These are phyloP conservation scores for Parascedosporium putredinis DNA, from an alignment of 2,329 filamentous ascomycete genomes.

Conservation along the genomic window DNA sequence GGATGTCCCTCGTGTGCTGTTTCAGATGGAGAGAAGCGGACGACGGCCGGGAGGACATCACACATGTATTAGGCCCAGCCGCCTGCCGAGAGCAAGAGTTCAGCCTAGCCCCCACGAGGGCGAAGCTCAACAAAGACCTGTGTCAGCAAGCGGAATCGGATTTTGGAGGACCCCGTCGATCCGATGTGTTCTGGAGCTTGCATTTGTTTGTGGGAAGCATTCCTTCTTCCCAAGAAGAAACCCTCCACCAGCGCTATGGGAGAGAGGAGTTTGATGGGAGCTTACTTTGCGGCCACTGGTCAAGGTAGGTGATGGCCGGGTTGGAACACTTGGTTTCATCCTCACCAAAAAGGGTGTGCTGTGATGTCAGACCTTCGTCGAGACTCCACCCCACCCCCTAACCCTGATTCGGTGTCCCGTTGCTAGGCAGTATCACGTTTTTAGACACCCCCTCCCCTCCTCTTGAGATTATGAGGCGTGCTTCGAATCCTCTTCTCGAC, in stretches of 20 bases:
- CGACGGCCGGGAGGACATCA: not conserved
- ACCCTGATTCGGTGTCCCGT: not conserved
- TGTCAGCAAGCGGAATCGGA: not conserved
- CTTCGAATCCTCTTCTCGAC: no score
- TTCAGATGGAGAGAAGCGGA: not conserved
- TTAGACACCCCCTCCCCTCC: no score
- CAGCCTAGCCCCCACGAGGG: no score
- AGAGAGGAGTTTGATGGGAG: no score
- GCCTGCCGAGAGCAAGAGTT: no score
- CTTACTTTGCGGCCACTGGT: no score
- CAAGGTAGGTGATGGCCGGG: not conserved
- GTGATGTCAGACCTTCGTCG: conserved; percentile 2
- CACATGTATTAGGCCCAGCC: not conserved
- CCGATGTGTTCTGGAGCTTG: no score
- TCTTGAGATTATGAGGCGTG: no score
- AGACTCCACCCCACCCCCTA: not conserved
- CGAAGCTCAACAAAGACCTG: no score
- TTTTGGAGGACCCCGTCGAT: not conserved
- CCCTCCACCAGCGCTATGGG: no score
- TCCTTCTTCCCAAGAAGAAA: no score
- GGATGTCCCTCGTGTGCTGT: conserved; percentile 1
- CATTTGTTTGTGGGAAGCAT: no score
- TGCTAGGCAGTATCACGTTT: not conserved
- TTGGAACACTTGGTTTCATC: not conserved
- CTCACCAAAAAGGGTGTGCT: not conserved